A percentile compares a stretch with the other conserved stretches of the same genome.
phyloP scores from a whole-genome alignment of 768 basidiomycete species.

The Serendipita sp. region DNA sequence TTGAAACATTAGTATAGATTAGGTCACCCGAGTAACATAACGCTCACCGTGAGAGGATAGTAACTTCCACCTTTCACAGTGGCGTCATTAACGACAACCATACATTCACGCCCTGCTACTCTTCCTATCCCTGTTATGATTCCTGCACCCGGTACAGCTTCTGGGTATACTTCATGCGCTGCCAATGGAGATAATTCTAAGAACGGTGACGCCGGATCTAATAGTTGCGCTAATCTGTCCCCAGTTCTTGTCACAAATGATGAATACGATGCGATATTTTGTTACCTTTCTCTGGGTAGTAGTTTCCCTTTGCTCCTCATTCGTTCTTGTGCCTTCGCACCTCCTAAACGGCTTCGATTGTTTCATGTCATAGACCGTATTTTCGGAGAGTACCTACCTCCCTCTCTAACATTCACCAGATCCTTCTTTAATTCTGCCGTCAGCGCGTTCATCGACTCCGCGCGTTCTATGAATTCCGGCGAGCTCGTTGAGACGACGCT shows the following conservation, averaged over 20 bases:
- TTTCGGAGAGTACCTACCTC: constrained; percentile 16
- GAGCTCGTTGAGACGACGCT: constrained; percentile 46
- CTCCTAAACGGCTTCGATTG: constrained; percentile 25
- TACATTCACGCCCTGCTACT: constrained; percentile 66
- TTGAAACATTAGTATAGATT: not conserved
- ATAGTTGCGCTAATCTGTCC: constrained; percentile 47
- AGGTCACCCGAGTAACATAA: not conserved
- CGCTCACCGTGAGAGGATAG: constrained; percentile 61
- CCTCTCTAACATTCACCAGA: constrained; percentile 40
- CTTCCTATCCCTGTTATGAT: constrained; percentile 76
- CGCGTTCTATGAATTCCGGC: constrained; percentile 52
- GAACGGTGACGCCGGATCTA: constrained; percentile 81
- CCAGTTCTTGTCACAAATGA: constrained; percentile 5
- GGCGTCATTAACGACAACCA: constrained; percentile 86
- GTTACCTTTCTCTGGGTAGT: constrained; percentile 67
- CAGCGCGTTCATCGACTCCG: constrained; percentile 46
- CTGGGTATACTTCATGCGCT: constrained; percentile 70
- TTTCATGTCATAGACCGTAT: not conserved
- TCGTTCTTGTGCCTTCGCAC: constrained; percentile 52
- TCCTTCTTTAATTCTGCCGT: constrained; percentile 48
- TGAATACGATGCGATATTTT: constrained; percentile 6
- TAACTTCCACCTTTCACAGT: constrained; percentile 89
- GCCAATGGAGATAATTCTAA: constrained; percentile 76
- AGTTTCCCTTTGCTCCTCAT: constrained; percentile 68
- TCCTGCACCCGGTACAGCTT: constrained; percentile 66